Base-by-base conservation (phyloP, 371 early-diverging fungal genomes). In the Mortierella sp. region DNA sequence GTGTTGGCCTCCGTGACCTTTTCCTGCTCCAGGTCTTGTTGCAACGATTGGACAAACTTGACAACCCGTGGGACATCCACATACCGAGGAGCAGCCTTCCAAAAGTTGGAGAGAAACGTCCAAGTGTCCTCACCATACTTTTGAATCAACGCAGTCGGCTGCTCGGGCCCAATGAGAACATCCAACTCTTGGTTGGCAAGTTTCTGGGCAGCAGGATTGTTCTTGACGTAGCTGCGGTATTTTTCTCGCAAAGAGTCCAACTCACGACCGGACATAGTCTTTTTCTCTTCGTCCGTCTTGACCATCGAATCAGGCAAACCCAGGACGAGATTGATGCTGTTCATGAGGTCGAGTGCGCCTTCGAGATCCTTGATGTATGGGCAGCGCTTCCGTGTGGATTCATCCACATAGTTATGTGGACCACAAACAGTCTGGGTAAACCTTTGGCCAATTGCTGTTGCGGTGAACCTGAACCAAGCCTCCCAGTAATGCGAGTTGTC, bases 401-500 rank as follows among this genome's bases (percentile, higher is more conserved):
- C 74, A 50, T 80, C 80, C 40, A 44, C 37, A 50, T 80, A 82
- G 6, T 22, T 25, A 34, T 17, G 47, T 6, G 60, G 62, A 29
- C 66, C 67, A 58, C 82, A 82, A 54, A 55, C 48, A 44, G 80
- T 80, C 9, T 64, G 63, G 25, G 80, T 81, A 22, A 86, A 68
- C 7, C 84, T 79, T 31, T 82, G 62, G 3, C 83, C 85, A n/a
- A 83, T 57, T 4, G 79, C 84, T 17, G 82, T 81, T 54, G 81
- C 63, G 0, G 82, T 71, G 25, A 45, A 82, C n/a, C 67, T 71
- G 60, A 86, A 86, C 87, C 85, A 86, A 21, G 52, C 24, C 48
- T 86, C 87, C 19, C 43, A 61, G 21, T 82, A 83, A 1, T 65
- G 77, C 3, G 83, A 57, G 9, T 62, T 54, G 40, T 80, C 79